phyloP scores from a whole-genome alignment of 805 yeast genomes.

The Naumovozyma baii region DNA sequence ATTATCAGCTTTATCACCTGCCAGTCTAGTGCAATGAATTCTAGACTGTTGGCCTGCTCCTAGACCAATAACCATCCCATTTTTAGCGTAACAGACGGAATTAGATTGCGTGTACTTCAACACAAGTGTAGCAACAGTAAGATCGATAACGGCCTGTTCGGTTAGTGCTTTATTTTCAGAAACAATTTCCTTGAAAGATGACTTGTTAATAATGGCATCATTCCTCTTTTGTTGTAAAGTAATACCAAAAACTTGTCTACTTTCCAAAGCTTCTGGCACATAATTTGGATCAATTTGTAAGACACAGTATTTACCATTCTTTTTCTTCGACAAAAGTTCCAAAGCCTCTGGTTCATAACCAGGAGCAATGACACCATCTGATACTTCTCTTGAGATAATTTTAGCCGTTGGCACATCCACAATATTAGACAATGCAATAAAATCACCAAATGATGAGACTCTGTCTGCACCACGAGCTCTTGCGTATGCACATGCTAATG shows the following conservation, averaged over 20 bases:
- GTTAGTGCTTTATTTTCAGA: slow-evolving; percentile 79
- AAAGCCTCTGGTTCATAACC: slow-evolving; percentile 90
- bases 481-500: slow-evolving; percentile 95
- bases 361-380: slow-evolving; percentile 98
- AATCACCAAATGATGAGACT: slow-evolving; percentile 98
- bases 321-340: slow-evolving; percentile 79
- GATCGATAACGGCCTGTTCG: slow-evolving; percentile 85
- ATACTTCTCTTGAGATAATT: slow-evolving; percentile 93
- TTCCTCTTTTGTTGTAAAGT: slow-evolving; percentile 94
- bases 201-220: slow-evolving; percentile 88
- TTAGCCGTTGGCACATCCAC: slow-evolving; percentile 95
- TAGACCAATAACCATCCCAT: slow-evolving; percentile 98
- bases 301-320: slow-evolving; percentile 94
- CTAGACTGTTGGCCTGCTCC: slow-evolving; percentile 99
- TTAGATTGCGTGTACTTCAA: slow-evolving; percentile 96
- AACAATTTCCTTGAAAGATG: slow-evolving; percentile 85
- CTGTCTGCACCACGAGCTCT: slow-evolving; percentile 99
- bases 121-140: slow-evolving; percentile 95
- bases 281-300: slow-evolving; percentile 93
- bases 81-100: slow-evolving; percentile 96
- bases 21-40: slow-evolving; percentile 97
- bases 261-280: slow-evolving; percentile 71
- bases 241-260: slow-evolving; percentile 94
- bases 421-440: slow-evolving; percentile 92
- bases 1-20: slow-evolving; percentile 98